Percentiles rank a stretch among this genome's conserved stretches.
These are phyloP conservation scores for Cryptosporidium ubiquitum DNA, from an alignment of 169 alveolate species.

Conservation along the genomic window DNA sequence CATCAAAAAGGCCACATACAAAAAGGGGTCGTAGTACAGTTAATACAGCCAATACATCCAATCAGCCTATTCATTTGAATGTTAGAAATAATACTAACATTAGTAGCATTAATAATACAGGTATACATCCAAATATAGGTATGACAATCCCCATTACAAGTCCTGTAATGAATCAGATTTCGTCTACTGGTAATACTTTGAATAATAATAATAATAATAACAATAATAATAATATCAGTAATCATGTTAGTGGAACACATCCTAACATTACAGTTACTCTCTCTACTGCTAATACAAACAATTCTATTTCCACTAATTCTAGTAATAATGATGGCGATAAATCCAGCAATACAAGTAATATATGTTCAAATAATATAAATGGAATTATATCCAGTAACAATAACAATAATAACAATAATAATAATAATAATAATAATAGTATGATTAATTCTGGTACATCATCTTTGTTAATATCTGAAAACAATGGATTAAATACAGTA, in stretches of 20 bases:
- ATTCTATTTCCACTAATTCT: neutral
- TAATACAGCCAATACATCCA: neutral
- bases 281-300: no score
- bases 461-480: neutral
- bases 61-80: neutral
- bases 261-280: no score
- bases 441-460: neutral
- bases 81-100: neutral
- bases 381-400: neutral
- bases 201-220: neutral
- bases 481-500: neutral
- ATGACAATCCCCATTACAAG: neutral
- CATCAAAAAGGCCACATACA: slow-evolving; percentile 74
- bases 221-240: neutral
- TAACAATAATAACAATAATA: neutral
- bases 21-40: slow-evolving; percentile 44
- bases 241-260: neutral
- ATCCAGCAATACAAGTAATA: no score
- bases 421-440: neutral
- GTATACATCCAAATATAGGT: neutral
- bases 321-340: neutral
- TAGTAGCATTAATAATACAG: slow-evolving; percentile 2
- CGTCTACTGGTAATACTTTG: neutral
- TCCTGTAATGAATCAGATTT: neutral
- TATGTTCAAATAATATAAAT: no score